phyloP scores from a whole-genome alignment of 306 rosid genomes.

The Abrus pulchellus region DNA sequence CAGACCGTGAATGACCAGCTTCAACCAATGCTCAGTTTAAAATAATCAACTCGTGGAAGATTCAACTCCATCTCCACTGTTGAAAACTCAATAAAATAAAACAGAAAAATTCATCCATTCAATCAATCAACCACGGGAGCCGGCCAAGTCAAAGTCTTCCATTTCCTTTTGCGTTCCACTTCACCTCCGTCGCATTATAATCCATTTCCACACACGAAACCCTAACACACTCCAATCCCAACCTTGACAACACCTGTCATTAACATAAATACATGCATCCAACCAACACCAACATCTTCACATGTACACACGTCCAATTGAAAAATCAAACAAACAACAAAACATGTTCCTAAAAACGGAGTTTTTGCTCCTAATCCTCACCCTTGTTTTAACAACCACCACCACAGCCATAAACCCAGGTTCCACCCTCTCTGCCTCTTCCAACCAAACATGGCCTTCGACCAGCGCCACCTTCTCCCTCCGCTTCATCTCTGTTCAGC shows the following conservation, averaged over 20 bases:
- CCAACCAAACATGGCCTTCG: slow-evolving; percentile 61
- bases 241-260: background rate
- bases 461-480: slow-evolving; percentile 54
- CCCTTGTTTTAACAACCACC: slow-evolving; percentile 18
- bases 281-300: background rate
- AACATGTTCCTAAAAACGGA: slow-evolving; percentile 41
- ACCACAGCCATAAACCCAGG: slow-evolving; percentile 52
- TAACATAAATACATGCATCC: background rate
- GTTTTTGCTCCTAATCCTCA: background rate
- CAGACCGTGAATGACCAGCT: slow-evolving; percentile 28
- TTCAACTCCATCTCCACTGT: slow-evolving; percentile 17
- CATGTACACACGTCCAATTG: background rate
- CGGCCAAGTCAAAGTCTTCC: slow-evolving; percentile 48
- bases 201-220: background rate
- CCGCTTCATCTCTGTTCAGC: slow-evolving; percentile 54
- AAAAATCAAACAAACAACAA: background rate
- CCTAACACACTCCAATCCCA: background rate
- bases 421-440: slow-evolving; percentile 64
- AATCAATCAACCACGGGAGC: background rate
- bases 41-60: slow-evolving; percentile 9
- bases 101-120: background rate
- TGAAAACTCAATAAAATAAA: background rate
- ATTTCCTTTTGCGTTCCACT: background rate
- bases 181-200: background rate
- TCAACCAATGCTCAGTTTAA: background rate